Evolutionary conservation across 352 stramenopile genomes (phyloP).

Genomic region (Pythium periplocum): DNA sequence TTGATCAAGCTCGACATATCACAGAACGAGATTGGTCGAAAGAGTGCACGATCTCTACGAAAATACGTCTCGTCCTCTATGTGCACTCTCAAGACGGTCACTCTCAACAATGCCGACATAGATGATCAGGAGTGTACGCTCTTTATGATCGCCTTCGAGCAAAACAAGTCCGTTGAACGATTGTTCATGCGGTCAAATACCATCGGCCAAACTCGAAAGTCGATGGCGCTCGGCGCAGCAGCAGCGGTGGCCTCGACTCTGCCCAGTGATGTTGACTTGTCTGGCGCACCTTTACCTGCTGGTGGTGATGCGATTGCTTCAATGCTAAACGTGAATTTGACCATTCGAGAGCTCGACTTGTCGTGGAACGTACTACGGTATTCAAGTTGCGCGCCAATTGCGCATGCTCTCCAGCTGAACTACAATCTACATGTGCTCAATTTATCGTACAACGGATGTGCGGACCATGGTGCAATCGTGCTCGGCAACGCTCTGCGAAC

Average conservation of each 20-base stretch:
- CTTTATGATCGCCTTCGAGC: conserved; percentile 64
- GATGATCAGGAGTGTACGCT: conserved; percentile 63
- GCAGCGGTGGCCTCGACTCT: conserved; percentile 2
- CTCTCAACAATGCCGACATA: conserved; percentile 49
- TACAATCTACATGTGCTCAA: conserved; percentile 59
- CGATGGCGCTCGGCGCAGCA: conserved; percentile 10
- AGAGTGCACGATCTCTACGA: conserved; percentile 38
- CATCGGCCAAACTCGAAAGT: conserved; percentile 47
- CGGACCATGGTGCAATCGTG: conserved; percentile 45
- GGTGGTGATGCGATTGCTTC: conserved; percentile 69
- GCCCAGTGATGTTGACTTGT: conserved; percentile 28
- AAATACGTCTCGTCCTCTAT: conserved; percentile 60
- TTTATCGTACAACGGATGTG: conserved; percentile 60
- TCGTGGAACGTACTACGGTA: conserved; percentile 80
- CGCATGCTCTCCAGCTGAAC: conserved; percentile 46
- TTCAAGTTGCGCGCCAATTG: conserved; percentile 32
- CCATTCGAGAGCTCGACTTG: conserved; percentile 66
- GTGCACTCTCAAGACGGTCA: conserved; percentile 48
- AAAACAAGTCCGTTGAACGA: conserved; percentile 65
- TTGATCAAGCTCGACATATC: conserved; percentile 57
- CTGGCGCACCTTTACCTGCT: conserved; percentile 24
- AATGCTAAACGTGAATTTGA: conserved; percentile 81
- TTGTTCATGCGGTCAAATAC: conserved; percentile 67
- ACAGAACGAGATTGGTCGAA: conserved; percentile 43
- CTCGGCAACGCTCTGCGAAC: conserved; percentile 49